Evolutionary conservation across 192 early-diverging fungal species (phyloP), one percentile per base, ranked within the genome.

Genomic region (Mortierella hygrophila): DNA sequence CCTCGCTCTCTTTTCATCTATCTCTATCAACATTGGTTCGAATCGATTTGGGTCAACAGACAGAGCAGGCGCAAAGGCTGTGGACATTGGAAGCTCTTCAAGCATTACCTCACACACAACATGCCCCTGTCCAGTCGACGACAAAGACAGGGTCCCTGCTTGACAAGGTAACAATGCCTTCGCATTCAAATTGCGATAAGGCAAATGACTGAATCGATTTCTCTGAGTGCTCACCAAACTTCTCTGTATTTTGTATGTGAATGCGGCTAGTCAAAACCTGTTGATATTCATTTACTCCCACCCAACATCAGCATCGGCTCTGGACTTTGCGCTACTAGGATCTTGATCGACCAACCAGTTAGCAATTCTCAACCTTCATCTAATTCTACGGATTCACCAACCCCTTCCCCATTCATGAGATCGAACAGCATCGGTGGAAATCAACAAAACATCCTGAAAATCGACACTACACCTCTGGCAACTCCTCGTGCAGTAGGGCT

Each of bases 401-500:
- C 37, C 6, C 35, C 54, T 26, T 35, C 18, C 21, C 63, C 78
- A 5, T 11, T 68, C 29, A 63, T 49, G 54, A 52, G 83, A 21
- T 77, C 77, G 46, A 80, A 70, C 44, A 60, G 54, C 47, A 29
- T 63, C 0, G 60, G 42, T 9, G 72, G 55, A 21, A 46, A 49
- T 38, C 76, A 71, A 23, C 32, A 18, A 60, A 70, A 46, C 41
- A 73, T 32, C 26, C 65, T 86, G 11, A 81, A 38, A 38, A 76
- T 80, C 41, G 69, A 86, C 46, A 86, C 84, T 8, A 21, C 77
- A 2, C 10, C 70, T 0, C n/a, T 68, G 23, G 54, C 49, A 13
- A 76, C 76, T 26, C n/a, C 79, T 65, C 57, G 74, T 72, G 81
- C 52, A 26, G n/a, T 86, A 9, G 84, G 84, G n/a, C 44, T 86